phyloP scores from a whole-genome alignment of 148 eudicot species.

The Pharnaceum exiguum region DNA sequence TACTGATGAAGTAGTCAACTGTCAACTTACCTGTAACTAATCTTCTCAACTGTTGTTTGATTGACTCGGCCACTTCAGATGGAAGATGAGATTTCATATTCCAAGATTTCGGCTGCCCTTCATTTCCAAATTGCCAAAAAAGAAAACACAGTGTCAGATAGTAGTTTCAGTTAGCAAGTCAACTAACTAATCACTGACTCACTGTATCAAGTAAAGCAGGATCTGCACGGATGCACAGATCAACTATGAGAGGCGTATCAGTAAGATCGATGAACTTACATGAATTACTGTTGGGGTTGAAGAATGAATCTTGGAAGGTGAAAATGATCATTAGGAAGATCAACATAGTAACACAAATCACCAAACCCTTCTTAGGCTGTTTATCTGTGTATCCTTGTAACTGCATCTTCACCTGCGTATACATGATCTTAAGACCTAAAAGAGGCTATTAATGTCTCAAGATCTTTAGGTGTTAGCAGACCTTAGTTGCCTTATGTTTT shows the following conservation, averaged over 20 bases:
- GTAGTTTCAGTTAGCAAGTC: too few species aligned
- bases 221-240: too few species aligned
- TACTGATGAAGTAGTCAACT: too few species aligned
- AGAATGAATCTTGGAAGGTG: slow-evolving; percentile 2
- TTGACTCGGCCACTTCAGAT: background rate
- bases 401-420: background rate
- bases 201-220: too few species aligned
- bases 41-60: background rate
- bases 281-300: background rate
- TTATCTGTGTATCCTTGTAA: background rate
- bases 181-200: too few species aligned
- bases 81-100: background rate
- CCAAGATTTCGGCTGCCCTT: slow-evolving; percentile 1
- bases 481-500: too few species aligned
- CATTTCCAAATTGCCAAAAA: background rate
- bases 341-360: background rate
- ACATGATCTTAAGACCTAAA: too few species aligned
- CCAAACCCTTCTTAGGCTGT: too few species aligned
- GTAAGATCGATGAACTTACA: background rate
- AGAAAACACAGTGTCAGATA: too few species aligned
- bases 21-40: background rate
- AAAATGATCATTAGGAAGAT: slow-evolving; percentile 3
- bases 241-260: background rate
- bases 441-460: too few species aligned
- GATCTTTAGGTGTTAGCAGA: too few species aligned